A percentile compares a stretch with the other conserved stretches of the same genome.
phyloP scores from a whole-genome alignment of 202 grass and related monocot species.

The Cymbopogon flexuosus region DNA sequence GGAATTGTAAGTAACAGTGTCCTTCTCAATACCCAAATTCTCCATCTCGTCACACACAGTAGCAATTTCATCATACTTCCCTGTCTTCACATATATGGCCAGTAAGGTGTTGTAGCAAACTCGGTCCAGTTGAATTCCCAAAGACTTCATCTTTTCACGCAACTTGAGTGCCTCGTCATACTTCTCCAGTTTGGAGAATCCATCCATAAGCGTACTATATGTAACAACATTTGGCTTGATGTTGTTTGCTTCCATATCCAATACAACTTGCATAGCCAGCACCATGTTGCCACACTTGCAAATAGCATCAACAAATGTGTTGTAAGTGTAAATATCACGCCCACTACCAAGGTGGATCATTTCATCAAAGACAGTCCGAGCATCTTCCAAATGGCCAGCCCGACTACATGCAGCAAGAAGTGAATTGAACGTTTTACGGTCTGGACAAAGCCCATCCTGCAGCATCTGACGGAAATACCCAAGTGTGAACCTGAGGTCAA shows the following conservation, averaged over 20 bases:
- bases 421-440: slow-evolving; percentile 94
- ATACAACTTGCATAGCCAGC: slow-evolving; percentile 71
- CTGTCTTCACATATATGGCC: slow-evolving; percentile 76
- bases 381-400: slow-evolving; percentile 76
- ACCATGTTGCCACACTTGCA: slow-evolving; percentile 96
- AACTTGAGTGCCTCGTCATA: slow-evolving; percentile 81
- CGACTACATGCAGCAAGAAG: slow-evolving; percentile 90
- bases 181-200: slow-evolving; percentile 86
- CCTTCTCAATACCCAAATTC: slow-evolving; percentile 66
- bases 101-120: slow-evolving; percentile 97
- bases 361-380: slow-evolving; percentile 77
- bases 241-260: slow-evolving; percentile 69
- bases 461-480: slow-evolving; percentile 94
- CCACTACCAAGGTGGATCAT: slow-evolving; percentile 91
- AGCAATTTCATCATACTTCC: slow-evolving; percentile 78
- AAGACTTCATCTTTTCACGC: slow-evolving; percentile 75
- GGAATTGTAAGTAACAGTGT: slow-evolving; percentile 96
- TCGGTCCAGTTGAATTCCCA: slow-evolving; percentile 67
- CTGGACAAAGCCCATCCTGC: slow-evolving; percentile 64
- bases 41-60: slow-evolving; percentile 90
- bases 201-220: slow-evolving; percentile 95
- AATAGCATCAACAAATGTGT: slow-evolving; percentile 92
- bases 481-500: slow-evolving; percentile 71
- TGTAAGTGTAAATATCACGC: slow-evolving; percentile 94
- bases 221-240: slow-evolving; percentile 91